A percentile compares a stretch with the other conserved stretches of the same genome.
phyloP scores from a whole-genome alignment of 306 rosid species.

The Lathyrus tuberosus region DNA sequence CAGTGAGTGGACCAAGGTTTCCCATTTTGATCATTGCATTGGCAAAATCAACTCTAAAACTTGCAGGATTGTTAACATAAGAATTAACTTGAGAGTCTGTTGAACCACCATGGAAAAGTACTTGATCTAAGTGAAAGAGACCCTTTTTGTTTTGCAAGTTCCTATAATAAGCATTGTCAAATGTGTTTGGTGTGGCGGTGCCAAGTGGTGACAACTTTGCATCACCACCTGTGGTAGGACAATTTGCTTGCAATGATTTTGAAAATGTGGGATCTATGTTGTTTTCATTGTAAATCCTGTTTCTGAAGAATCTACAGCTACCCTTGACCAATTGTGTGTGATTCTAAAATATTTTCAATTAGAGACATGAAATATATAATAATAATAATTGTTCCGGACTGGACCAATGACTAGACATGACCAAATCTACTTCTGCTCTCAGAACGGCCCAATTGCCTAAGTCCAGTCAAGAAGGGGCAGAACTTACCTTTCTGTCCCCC shows the following conservation, averaged over 20 bases:
- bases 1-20: conserved; percentile 63
- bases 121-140: conserved; percentile 65
- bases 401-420: too few species aligned
- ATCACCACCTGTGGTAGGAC: conserved; percentile 60
- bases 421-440: too few species aligned
- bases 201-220: conserved; percentile 57
- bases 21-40: conserved; percentile 69
- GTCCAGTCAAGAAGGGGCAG: too few species aligned
- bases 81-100: conserved; percentile 53
- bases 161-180: conserved; percentile 63
- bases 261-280: conserved; percentile 61
- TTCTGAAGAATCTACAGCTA: conserved; percentile 45
- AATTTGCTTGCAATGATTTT: conserved; percentile 41
- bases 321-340: conserved; percentile 70
- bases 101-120: conserved; percentile 57
- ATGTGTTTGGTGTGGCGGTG: conserved; percentile 38
- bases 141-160: conserved; percentile 57
- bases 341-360: conserved; percentile 43
- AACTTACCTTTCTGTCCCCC: too few species aligned
- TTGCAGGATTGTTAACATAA: conserved; percentile 40
- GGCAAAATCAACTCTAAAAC: conserved; percentile 55
- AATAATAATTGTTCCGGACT: too few species aligned
- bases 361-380: not conserved
- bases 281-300: conserved; percentile 61
- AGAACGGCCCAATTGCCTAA: too few species aligned